phyloP scores from a whole-genome alignment of 805 yeast species.

The Diddensiella caesifluorescens region DNA sequence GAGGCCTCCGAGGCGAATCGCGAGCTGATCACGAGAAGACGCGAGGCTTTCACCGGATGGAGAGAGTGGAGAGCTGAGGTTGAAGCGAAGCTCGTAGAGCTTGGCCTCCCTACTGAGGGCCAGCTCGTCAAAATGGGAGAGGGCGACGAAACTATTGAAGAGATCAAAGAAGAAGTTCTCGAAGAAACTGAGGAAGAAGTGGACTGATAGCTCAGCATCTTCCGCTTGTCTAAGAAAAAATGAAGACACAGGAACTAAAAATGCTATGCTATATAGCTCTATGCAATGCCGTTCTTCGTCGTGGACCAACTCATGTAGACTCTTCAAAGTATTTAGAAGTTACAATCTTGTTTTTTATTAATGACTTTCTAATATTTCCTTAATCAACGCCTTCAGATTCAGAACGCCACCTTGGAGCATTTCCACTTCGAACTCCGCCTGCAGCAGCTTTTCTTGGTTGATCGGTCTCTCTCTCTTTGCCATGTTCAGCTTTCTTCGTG shows the following conservation, averaged over 20 bases:
- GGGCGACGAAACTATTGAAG: slow-evolving; percentile 62
- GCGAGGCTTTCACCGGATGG: slow-evolving; percentile 83
- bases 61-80: slow-evolving; percentile 60
- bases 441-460: slow-evolving; percentile 11
- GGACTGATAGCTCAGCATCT: slow-evolving; percentile 18
- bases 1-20: slow-evolving; percentile 89
- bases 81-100: slow-evolving; percentile 41
- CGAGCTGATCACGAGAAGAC: slow-evolving; percentile 81
- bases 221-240: too few relatives aligned
- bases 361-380: slow-evolving; percentile 1
- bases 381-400: slow-evolving; percentile 10
- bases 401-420: slow-evolving; percentile 18
- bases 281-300: too few relatives aligned
- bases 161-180: slow-evolving; percentile 57
- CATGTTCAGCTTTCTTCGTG: slow-evolving; percentile 2
- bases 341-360: not conserved
- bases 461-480: slow-evolving; percentile 2
- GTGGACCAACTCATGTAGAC: too few relatives aligned
- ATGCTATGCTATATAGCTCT: too few relatives aligned
- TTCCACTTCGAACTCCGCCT: slow-evolving; percentile 19
- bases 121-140: slow-evolving; percentile 44
- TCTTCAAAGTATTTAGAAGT: too few relatives aligned
- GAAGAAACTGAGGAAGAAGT: slow-evolving; percentile 42
- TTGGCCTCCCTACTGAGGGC: slow-evolving; percentile 37
- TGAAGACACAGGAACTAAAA: too few relatives aligned